Percentiles rank a stretch among this genome's conserved stretches.
phyloP scores from a whole-genome alignment of 1,284 basidiomycete genomes.

The Neonothopanus nambi region DNA sequence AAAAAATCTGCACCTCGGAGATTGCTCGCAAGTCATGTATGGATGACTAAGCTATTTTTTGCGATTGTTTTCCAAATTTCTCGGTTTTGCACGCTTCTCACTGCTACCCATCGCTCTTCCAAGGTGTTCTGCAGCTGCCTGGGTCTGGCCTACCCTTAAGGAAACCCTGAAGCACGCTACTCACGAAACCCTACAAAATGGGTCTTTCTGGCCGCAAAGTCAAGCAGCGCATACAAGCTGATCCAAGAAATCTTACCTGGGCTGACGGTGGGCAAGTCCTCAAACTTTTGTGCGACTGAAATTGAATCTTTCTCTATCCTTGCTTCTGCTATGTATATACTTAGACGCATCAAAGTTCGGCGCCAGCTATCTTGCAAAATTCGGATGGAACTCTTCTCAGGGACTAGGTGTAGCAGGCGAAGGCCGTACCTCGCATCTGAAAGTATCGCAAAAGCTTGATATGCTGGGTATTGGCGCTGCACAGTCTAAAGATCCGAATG shows the following conservation, averaged over 20 bases:
- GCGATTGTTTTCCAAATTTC: no score
- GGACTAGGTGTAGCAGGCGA: conserved; percentile 71
- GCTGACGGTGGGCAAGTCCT: conserved; percentile 59
- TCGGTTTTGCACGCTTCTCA: no score
- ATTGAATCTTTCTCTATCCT: no score
- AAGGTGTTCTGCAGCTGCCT: no score
- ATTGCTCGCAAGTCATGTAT: no score
- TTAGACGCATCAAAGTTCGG: conserved; percentile 80
- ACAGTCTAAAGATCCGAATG: conserved; percentile 62
- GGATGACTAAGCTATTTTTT: no score
- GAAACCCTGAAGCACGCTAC: no score
- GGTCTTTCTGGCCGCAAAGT: conserved; percentile 66
- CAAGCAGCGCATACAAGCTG: conserved; percentile 68
- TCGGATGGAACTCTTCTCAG: conserved; percentile 76
- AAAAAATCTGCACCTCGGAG: no score
- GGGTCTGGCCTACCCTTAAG: no score
- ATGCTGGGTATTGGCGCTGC: conserved; percentile 79
- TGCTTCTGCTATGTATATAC: no score
- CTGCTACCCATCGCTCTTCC: no score
- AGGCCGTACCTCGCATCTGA: conserved; percentile 68
- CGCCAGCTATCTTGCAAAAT: conserved; percentile 72
- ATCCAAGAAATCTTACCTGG: conserved; percentile 76
- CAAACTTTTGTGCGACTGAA: no score
- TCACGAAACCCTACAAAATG: conserved; percentile 37
- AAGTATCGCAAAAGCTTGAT: conserved; percentile 77